Percentiles rank a stretch among this genome's conserved stretches.
phyloP scores from a whole-genome alignment of 441 rosid genomes.

The Adansonia madagascariensis region DNA sequence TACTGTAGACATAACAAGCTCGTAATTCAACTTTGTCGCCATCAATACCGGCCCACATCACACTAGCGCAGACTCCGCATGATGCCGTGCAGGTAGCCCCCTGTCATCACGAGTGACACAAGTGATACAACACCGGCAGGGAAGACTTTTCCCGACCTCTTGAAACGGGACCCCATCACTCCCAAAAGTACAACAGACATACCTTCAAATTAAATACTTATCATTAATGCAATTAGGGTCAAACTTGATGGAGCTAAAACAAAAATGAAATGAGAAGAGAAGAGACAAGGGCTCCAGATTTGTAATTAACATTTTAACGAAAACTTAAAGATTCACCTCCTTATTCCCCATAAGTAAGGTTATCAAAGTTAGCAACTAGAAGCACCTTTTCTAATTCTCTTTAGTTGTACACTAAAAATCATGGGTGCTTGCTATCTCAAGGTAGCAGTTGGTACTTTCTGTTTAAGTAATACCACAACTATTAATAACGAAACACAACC shows the following conservation, averaged over 20 bases:
- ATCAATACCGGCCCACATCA: not conserved
- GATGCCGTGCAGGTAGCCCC: slow-evolving; percentile 80
- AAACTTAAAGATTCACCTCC: not conserved
- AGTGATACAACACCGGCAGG: slow-evolving; percentile 91
- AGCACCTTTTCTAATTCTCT: slow-evolving; percentile 3
- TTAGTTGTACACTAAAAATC: not conserved
- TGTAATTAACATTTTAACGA: not conserved
- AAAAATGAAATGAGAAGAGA: not conserved
- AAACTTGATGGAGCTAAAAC: slow-evolving; percentile 5
- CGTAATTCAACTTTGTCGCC: not conserved
- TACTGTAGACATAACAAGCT: slow-evolving; percentile 10
- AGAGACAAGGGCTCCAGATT: not conserved
- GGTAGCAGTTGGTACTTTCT: not conserved
- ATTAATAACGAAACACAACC: not conserved
- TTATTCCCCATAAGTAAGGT: not conserved
- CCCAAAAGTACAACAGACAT: slow-evolving; percentile 69
- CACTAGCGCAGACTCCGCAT: slow-evolving; percentile 59
- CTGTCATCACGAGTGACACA: slow-evolving; percentile 77
- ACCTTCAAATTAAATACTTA: slow-evolving; percentile 44
- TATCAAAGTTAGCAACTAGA: not conserved
- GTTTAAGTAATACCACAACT: not conserved
- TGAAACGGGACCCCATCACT: slow-evolving; percentile 85
- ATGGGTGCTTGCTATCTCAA: not conserved
- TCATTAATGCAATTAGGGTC: slow-evolving; percentile 4
- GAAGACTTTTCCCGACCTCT: slow-evolving; percentile 68